Evolutionary conservation across 2,329 filamentous ascomycete species (phyloP), one percentile per base, ranked within the genome.

Genomic region (Colletotrichum phormii): DNA sequence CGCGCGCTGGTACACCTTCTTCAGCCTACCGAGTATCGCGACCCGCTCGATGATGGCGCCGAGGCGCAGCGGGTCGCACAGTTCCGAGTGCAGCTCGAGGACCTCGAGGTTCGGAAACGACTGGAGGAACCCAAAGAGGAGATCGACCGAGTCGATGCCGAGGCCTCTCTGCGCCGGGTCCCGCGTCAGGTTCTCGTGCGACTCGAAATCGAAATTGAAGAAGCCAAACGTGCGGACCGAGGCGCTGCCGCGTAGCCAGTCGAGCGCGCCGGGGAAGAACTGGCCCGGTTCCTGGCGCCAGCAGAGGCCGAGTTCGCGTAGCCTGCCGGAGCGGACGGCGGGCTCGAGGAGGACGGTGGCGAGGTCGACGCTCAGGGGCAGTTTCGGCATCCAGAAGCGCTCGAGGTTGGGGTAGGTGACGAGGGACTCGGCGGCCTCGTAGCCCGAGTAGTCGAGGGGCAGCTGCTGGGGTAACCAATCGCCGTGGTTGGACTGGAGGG

Each of bases 151-250:
- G 55, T 74, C 64, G 54, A 46, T 49, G 53, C 54, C 64, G 51
- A 54, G 69, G 51, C 42, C 42, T 6, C 42, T 49, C 42, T 67
- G 67, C 6, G 67, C 68, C 26, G 71, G 62, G 46, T 71, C 67
- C 5, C 71, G 57, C 49, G 64, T 64, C 49, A 73, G 71, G 15
- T 67, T 67, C 63, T 67, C 67, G 67, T 71, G 71, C 62, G 72
- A 62, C 58, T 75, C 76, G 73, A 84, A 84, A 37, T 77, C 75
- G 60, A 85, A 84, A 35, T 80, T 71, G 53, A 78, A 81, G 33
- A 84, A 58, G 4, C 81, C 81, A 2, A 85, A 76, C 42, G 76
- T 78, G 51, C 73, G 78, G 33, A 85, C 81, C 2, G 77, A 80
- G 24, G 75, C 54, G 1, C 78, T 76, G 46, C 83, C 82, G 15